Evolutionary conservation across 2,329 filamentous ascomycete genomes (phyloP).

Genomic region (Aureobasidium vineae): DNA sequence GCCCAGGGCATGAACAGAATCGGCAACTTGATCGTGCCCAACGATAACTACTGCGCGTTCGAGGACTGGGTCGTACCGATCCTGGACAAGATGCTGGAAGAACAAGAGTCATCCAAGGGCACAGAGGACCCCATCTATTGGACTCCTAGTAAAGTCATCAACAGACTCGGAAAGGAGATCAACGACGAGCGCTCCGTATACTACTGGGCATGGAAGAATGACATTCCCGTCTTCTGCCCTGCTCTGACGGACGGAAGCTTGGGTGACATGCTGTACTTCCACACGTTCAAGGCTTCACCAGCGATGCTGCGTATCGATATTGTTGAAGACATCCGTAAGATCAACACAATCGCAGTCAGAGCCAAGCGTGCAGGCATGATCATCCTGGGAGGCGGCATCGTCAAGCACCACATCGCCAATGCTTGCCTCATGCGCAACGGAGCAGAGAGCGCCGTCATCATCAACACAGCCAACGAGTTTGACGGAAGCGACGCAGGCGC

Average conservation of each 20-base stretch:
- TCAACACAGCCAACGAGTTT: slow-evolving; percentile 97
- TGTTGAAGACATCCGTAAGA: slow-evolving; percentile 85
- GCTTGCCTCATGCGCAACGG: slow-evolving; percentile 97
- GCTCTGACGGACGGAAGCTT: slow-evolving; percentile 92
- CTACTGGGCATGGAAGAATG: slow-evolving; percentile 97
- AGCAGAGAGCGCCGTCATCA: slow-evolving; percentile 93
- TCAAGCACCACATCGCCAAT: slow-evolving; percentile 99
- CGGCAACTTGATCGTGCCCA: slow-evolving; percentile 92
- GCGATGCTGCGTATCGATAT: slow-evolving; percentile 82
- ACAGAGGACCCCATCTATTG: slow-evolving; percentile 69
- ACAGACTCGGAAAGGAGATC: slow-evolving; percentile 87
- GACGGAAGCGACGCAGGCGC: slow-evolving; percentile 96
- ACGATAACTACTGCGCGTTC: slow-evolving; percentile 95
- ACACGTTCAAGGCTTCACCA: slow-evolving; percentile 88
- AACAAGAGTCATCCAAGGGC: slow-evolving; percentile 76
- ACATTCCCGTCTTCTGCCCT: slow-evolving; percentile 96
- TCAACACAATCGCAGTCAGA: slow-evolving; percentile 87
- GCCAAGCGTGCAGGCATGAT: slow-evolving; percentile 93
- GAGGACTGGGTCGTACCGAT: slow-evolving; percentile 98
- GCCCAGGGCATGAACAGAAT: slow-evolving; percentile 90
- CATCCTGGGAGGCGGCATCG: slow-evolving; percentile 86
- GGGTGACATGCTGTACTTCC: slow-evolving; percentile 98
- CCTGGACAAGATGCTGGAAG: slow-evolving; percentile 87
- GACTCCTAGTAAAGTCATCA: slow-evolving; percentile 92
- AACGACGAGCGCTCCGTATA: slow-evolving; percentile 88